Evolutionary conservation across 768 basidiomycete species (phyloP), one percentile per base, ranked within the genome.

Genomic region (Rhizopogon vulgaris): DNA sequence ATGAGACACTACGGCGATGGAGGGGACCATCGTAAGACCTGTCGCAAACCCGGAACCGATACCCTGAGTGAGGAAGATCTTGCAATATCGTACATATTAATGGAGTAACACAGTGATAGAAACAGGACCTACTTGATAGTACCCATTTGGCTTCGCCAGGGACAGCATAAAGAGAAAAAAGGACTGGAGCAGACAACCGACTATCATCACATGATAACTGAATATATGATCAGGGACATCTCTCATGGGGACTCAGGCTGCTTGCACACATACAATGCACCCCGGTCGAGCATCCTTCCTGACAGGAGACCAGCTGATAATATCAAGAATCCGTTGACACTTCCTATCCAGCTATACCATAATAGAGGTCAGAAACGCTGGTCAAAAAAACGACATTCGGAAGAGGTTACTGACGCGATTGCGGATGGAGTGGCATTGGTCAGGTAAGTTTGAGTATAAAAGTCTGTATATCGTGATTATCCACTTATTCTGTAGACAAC

Each of bases 281-380:
- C 80, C 12, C 62, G 68, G 51, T 81, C 80, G 56, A 76, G 77
- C 3, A 73, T 67, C n/a, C 71, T 69, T 3, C 80, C 80, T n/a
- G 74, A 68, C 41, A 79, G 57, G 25, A 78, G 62, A 1, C 78
- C 78, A 37, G 68, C 67, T 0, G 73, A 70, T 17, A 79, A 56
- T 4, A 74, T 60, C 11, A 80, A 57, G 48, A 76, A 72, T 2
- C 77, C 57, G 51, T 79, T 77, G 7, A 73, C 66, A 41, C 78
- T 76, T 24, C 79, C 80, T 55, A 82, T 73, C 70, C 68, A 74
- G 6, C 69, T 71, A 47, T 39, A 41, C 24, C 24, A 15, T 9
- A 3, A 8, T 4, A 48, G 38, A 25, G 10, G 12, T 53, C 30
- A 48, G 40, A 38, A 9, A 10, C 37, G 36, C 28, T 12, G n/a